Evolutionary conservation across 148 eudicot genomes (phyloP).

Genomic region (Salicornia ramosissima): DNA sequence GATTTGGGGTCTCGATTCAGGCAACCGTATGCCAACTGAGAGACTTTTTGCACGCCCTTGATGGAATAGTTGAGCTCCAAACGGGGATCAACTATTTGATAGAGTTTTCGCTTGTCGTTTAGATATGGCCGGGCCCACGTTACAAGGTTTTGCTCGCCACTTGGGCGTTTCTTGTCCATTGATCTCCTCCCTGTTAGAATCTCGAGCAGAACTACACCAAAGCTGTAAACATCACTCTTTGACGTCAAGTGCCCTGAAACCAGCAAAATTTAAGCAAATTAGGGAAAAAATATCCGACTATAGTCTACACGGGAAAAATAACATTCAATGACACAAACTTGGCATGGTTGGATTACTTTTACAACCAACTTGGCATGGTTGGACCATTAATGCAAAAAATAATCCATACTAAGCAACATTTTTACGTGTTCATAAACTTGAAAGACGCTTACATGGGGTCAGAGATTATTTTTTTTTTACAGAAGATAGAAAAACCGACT

Average conservation of each 20-base stretch:
- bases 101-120: slow-evolving; percentile 64
- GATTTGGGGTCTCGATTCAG: slow-evolving; percentile 74
- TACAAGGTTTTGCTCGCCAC: slow-evolving; percentile 86
- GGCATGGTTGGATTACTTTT: no score
- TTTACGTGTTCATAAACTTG: no score
- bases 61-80: slow-evolving; percentile 81
- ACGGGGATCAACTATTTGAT: slow-evolving; percentile 83
- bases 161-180: slow-evolving; percentile 93
- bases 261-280: slow-evolving; percentile 17
- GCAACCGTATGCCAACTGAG: slow-evolving; percentile 67
- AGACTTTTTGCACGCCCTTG: slow-evolving; percentile 80
- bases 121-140: slow-evolving; percentile 85
- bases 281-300: not conserved
- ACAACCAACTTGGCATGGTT: no score
- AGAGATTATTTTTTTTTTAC: no score
- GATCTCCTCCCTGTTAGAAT: slow-evolving; percentile 85
- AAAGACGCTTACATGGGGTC: no score
- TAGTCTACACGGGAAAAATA: not conserved
- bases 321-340: not conserved
- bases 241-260: slow-evolving; percentile 82
- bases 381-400: no score
- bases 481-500: no score
- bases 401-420: no score
- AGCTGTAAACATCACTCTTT: slow-evolving; percentile 92
- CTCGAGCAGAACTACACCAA: slow-evolving; percentile 91